A percentile compares a stretch with the other conserved stretches of the same genome.
Evolutionary conservation across 257 asterid genomes (phyloP).

Genomic region (Scutellaria galericulata): DNA sequence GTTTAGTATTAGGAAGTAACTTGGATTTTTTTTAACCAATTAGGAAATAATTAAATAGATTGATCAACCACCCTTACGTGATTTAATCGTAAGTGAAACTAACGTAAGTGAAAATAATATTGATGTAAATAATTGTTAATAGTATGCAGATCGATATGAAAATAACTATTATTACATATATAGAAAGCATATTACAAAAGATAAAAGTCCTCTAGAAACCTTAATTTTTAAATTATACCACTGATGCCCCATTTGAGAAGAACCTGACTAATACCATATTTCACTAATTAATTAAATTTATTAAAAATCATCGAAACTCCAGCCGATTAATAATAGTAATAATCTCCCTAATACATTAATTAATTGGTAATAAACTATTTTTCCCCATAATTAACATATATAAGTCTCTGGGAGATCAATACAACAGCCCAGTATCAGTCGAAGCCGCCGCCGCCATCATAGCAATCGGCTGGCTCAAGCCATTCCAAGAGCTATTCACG

Average conservation of each 20-base stretch:
- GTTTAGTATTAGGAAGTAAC: too few species aligned
- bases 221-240: neutral
- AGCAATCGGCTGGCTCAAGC: conserved; percentile 60
- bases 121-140: too few species aligned
- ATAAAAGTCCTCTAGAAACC: conserved; percentile 35
- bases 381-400: conserved; percentile 4
- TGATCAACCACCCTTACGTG: neutral
- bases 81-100: too few species aligned
- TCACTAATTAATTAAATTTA: conserved; percentile 30
- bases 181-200: conserved; percentile 29
- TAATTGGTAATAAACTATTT: conserved; percentile 7
- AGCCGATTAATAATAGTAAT: conserved; percentile 27
- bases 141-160: neutral
- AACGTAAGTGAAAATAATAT: too few species aligned
- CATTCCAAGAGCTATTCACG: conserved; percentile 57
- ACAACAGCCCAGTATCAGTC: conserved; percentile 52
- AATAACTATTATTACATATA: conserved; percentile 20
- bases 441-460: conserved; percentile 65
- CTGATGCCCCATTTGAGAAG: conserved; percentile 33
- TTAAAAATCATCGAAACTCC: conserved; percentile 26
- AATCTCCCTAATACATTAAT: conserved; percentile 30
- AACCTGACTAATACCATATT: conserved; percentile 33
- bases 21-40: too few species aligned
- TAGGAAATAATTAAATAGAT: neutral
- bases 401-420: conserved; percentile 34